Conservation (phyloP, 805 yeast species). For the Sugiyamaella chiloensis region DNA sequence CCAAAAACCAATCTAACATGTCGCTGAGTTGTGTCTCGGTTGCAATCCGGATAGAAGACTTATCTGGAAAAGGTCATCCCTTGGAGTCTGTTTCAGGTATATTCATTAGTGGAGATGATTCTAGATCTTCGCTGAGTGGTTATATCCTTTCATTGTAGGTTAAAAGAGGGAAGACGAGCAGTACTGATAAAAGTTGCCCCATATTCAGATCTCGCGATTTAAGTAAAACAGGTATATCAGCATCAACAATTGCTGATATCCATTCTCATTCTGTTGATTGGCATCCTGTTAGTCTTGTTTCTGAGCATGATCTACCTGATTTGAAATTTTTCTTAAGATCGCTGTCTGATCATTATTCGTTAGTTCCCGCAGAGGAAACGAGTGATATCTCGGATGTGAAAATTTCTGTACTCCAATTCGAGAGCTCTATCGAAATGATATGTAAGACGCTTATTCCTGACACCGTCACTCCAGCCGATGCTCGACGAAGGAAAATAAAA, state of each 20-base stretch:
- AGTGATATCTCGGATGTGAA: not conserved
- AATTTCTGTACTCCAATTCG: slow-evolving; percentile 3
- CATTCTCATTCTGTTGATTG: slow-evolving; percentile 13
- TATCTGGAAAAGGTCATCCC: not conserved
- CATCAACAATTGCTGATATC: not conserved
- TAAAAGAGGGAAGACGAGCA: no score
- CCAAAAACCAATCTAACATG: no score
- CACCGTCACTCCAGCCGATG: not conserved
- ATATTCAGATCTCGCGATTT: not conserved
- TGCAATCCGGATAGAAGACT: not conserved
- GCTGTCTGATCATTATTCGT: slow-evolving; percentile 4
- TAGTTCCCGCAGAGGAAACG: slow-evolving; percentile 1
- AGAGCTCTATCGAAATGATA: not conserved
- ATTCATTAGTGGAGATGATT: not conserved
- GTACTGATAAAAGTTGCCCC: slow-evolving; percentile 9
- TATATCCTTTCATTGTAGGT: slow-evolving; percentile 8
- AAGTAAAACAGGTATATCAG: not conserved
- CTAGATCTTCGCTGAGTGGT: not conserved
- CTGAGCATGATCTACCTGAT: not conserved
- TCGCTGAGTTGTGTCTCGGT: not conserved
- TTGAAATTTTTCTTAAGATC: slow-evolving; percentile 5
- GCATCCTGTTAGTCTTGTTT: slow-evolving; percentile 10
- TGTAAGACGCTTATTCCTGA: not conserved
- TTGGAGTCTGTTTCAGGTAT: not conserved
- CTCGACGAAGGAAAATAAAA: slow-evolving; percentile 7